Evolutionary conservation across 306 rosid genomes (phyloP), one percentile per base, ranked within the genome.

Genomic region (Lathyrus sativus): DNA sequence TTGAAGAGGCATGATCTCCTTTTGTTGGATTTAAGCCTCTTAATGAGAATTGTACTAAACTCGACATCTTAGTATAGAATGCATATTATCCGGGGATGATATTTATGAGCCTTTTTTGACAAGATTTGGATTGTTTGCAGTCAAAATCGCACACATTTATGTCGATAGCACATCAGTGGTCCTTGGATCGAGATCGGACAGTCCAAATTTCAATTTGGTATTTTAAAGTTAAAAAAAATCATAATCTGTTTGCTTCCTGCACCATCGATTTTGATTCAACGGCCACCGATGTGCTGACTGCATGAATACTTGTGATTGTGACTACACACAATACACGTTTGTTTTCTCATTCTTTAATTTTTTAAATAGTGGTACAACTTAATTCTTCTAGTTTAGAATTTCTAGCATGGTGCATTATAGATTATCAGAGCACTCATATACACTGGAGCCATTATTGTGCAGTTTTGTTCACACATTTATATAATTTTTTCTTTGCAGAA

Each of bases 281-380:
- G 7, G 15, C 14, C 50, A 44, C 50, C 8, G 17, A 44, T 44
- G 50, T 44, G 18, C 6, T 44, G 49, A 13, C 49, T 44, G 13
- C 17, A 44, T 44, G 49, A 44, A 44, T 13, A 12, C 15, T n/a
- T 13, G 49, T 44, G 17, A 13, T 44, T 11, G 15, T 44, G 49
- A 44, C 15, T 13, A 5, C 7, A 44, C 7, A 6, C 49, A 5
- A 44, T 44, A 5, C 17, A 44, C 13, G 13, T 3, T n/a, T 7
- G 17, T 18, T 76, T 70, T 55, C 54, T 60, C 62, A 43, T 46
- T 39, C 62, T 13, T 72, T 76, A 37, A 38, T 29, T 72, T 12
- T 39, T 29, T 76, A 9, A 24, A 48, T 50, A 39, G 33, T 58
- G 31, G 35, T 14, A 24, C 69, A 44, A 31, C 12, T 31, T 75